phyloP scores from a whole-genome alignment of 2,329 filamentous ascomycete genomes.

The Biscogniauxia mediterranea region DNA sequence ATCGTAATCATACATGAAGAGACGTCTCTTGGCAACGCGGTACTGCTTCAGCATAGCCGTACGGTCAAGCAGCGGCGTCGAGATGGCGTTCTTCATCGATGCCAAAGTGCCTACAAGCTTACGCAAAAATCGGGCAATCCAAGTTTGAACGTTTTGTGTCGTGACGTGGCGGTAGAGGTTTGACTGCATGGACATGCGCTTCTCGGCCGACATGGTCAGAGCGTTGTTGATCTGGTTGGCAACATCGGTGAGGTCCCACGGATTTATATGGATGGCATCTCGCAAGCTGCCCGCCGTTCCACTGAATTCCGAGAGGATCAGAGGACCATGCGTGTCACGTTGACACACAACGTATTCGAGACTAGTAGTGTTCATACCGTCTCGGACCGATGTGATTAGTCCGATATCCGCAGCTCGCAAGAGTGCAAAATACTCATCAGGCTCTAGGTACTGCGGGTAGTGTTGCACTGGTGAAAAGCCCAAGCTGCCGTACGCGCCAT shows the following conservation, averaged over 20 bases:
- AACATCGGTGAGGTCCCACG: slow-evolving; percentile 85
- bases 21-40: slow-evolving; percentile 68
- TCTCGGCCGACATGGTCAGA: slow-evolving; percentile 68
- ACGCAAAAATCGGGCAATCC: slow-evolving; percentile 78
- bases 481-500: slow-evolving; percentile 83
- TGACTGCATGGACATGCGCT: slow-evolving; percentile 67
- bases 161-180: slow-evolving; percentile 82
- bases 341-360: slow-evolving; percentile 94
- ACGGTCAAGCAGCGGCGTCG: slow-evolving; percentile 80
- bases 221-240: slow-evolving; percentile 80
- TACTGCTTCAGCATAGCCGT: slow-evolving; percentile 72
- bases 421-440: slow-evolving; percentile 93
- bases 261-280: slow-evolving; percentile 93
- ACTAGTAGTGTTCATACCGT: slow-evolving; percentile 97
- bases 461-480: slow-evolving; percentile 90
- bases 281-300: slow-evolving; percentile 84
- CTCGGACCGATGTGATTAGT: slow-evolving; percentile 90
- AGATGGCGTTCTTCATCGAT: slow-evolving; percentile 69
- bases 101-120: slow-evolving; percentile 78
- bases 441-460: slow-evolving; percentile 87
- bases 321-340: slow-evolving; percentile 77
- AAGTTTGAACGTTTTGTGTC: slow-evolving; percentile 79
- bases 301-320: slow-evolving; percentile 96
- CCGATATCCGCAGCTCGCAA: slow-evolving; percentile 87
- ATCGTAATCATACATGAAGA: slow-evolving; percentile 99